These are phyloP conservation scores for Nannizziopsis arthrosporioides DNA, from an alignment of 2,329 filamentous ascomycete genomes.

Conservation along the genomic window DNA sequence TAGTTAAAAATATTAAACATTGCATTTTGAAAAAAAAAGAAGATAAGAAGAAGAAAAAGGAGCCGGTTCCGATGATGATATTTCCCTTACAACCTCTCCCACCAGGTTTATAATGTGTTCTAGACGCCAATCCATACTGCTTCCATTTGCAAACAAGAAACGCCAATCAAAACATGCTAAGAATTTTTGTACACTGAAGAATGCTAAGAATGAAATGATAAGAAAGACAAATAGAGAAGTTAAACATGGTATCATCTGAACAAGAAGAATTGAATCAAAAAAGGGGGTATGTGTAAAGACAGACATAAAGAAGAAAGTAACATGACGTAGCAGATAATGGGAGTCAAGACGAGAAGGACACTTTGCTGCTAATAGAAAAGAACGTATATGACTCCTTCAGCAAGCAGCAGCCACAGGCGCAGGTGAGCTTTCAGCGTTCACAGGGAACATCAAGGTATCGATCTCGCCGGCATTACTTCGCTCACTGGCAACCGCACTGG, in stretches of 20 bases:
- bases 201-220: neutral
- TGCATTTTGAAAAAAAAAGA: too few relatives aligned
- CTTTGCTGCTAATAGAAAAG: conserved; percentile 1
- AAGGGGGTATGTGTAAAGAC: conserved; percentile 8
- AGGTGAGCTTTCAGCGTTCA: conserved; percentile 42
- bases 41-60: too few relatives aligned
- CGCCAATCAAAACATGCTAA: conserved; percentile 4
- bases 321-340: too few relatives aligned
- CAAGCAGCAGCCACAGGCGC: conserved; percentile 32
- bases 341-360: too few relatives aligned
- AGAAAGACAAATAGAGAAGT: neutral
- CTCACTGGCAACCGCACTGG: conserved; percentile 47
- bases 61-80: neutral
- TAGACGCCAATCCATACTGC: neutral
- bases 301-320: conserved; percentile 4
- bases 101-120: neutral
- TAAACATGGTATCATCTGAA: conserved; percentile 7
- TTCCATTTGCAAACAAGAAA: neutral
- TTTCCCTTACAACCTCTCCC: neutral
- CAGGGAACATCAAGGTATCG: conserved; percentile 35
- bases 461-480: conserved; percentile 46
- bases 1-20: too few relatives aligned
- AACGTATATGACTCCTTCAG: conserved; percentile 7
- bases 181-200: conserved; percentile 4
- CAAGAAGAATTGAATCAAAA: neutral